These are phyloP conservation scores for Phytopythium ostracodes DNA, from an alignment of 352 stramenopile species.

Conservation along the genomic window DNA sequence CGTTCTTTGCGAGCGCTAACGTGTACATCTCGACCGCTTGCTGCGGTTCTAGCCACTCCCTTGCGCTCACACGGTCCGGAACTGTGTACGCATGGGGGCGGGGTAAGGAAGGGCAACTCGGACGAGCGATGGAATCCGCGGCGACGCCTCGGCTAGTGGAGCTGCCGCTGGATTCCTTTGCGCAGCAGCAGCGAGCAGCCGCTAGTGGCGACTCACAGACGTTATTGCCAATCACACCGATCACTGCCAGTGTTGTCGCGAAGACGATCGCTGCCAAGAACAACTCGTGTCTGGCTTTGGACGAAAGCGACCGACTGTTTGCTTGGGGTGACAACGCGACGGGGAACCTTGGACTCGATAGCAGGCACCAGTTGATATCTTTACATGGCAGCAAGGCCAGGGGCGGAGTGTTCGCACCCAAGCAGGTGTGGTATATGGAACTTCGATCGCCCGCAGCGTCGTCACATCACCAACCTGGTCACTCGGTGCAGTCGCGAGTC, in stretches of 20 bases:
- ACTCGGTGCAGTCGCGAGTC: slow-evolving; percentile 9
- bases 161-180: slow-evolving; percentile 15
- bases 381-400: background rate
- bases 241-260: background rate
- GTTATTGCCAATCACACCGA: background rate
- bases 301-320: slow-evolving; percentile 48
- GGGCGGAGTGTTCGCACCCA: slow-evolving; percentile 12
- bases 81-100: slow-evolving; percentile 59
- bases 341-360: slow-evolving; percentile 29
- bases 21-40: slow-evolving; percentile 22
- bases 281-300: slow-evolving; percentile 31
- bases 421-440: slow-evolving; percentile 43
- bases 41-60: slow-evolving; percentile 44
- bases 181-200: slow-evolving; percentile 11
- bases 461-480: background rate
- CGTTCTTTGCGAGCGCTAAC: slow-evolving; percentile 28
- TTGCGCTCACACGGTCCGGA: slow-evolving; percentile 39
- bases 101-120: slow-evolving; percentile 48
- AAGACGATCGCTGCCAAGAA: slow-evolving; percentile 23
- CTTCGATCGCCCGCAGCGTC: slow-evolving; percentile 17
- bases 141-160: slow-evolving; percentile 16
- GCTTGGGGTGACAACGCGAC: slow-evolving; percentile 43
- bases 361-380: background rate
- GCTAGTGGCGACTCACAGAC: background rate
- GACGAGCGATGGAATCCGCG: slow-evolving; percentile 6